Base-by-base conservation (phyloP, 768 basidiomycete species). In the Leucocoprinus birnbaumii region DNA sequence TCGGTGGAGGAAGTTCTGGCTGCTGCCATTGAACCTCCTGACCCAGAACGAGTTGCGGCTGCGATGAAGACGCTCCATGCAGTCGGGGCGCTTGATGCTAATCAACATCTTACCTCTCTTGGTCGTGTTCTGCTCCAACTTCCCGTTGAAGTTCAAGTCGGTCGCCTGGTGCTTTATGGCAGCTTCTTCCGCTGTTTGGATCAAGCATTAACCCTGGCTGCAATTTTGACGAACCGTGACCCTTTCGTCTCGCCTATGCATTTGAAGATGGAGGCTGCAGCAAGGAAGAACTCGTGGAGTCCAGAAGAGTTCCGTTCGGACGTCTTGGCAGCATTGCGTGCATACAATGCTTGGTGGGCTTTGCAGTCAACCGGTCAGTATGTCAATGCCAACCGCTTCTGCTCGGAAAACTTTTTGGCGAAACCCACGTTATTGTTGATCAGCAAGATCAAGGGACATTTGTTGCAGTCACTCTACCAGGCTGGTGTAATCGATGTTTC, bases 101-200 rank as follows among this genome's bases (percentile, higher is more conserved):
- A 79, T 47, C 83, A 90, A 61, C 84, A 86, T 55, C 73, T 97
- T 43, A 96, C 94, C 0, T 85, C 93, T 2, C 82, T 98, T 13
- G 95, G 95, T 14, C 82, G 86, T 19, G 89, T 98, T 13, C 80
- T 98, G 21, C 81, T 95, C 11, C 89, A 94, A 63, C 73, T 97
- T 0, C 95, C 95, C 2, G 85, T 97, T 38, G 94, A 97, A 49
- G 91, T 84, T 1, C 89, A 91, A 56, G 84, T 98, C 73, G 95
- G 93, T 48, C 86, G 93, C 54, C 75, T 98, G 47, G 88, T 94
- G 50, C 77, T 98, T 3, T 93, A 87, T 67, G 95, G 95, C 16
- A 84, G 86, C 64, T 91, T 97, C 76, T 96, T 96, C 84, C 84
- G 89, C 56, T 97, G 94, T 69, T 76, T 98, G 40, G 90, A 94